Conservation (phyloP, 2,329 filamentous ascomycete genomes). For the Hysterium pulicare region DNA sequence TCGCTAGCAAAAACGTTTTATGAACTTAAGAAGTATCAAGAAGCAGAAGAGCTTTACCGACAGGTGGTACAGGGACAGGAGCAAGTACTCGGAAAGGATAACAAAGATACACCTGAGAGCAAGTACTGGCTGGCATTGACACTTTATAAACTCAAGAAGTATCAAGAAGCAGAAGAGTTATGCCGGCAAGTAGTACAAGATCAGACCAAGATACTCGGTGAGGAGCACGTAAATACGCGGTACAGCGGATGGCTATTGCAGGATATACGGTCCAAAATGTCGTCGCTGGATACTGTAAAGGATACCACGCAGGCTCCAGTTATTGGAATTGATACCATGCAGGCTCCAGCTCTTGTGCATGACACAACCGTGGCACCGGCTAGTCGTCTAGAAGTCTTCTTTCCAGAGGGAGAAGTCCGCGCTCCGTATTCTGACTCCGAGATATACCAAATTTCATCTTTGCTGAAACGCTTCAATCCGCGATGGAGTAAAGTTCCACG, state of each 20-base stretch:
- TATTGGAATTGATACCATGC: not conserved
- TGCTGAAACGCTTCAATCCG: constrained; percentile 7
- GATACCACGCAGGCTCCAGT: not conserved
- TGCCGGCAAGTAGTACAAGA: not conserved
- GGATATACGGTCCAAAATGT: not conserved
- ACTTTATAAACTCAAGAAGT: too few relatives aligned
- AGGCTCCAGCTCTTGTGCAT: not conserved
- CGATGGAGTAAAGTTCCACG: constrained; percentile 19
- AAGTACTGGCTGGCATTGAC: not conserved
- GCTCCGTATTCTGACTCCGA: constrained; percentile 6
- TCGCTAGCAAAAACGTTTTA: not conserved
- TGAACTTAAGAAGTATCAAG: not conserved
- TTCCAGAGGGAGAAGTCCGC: not conserved
- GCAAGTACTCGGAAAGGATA: not conserved
- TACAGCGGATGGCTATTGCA: not conserved
- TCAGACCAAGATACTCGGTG: not conserved
- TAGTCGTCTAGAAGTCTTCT: not conserved
- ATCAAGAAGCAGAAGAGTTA: not conserved
- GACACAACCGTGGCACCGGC: not conserved
- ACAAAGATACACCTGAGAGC: not conserved
- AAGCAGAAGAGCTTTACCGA: not conserved
- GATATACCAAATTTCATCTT: constrained; percentile 9
- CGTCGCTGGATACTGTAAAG: not conserved
- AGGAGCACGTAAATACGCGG: not conserved
- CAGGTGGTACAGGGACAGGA: not conserved